phyloP scores from a whole-genome alignment of 2,329 filamentous ascomycete species.

The Aspergillus niger region DNA sequence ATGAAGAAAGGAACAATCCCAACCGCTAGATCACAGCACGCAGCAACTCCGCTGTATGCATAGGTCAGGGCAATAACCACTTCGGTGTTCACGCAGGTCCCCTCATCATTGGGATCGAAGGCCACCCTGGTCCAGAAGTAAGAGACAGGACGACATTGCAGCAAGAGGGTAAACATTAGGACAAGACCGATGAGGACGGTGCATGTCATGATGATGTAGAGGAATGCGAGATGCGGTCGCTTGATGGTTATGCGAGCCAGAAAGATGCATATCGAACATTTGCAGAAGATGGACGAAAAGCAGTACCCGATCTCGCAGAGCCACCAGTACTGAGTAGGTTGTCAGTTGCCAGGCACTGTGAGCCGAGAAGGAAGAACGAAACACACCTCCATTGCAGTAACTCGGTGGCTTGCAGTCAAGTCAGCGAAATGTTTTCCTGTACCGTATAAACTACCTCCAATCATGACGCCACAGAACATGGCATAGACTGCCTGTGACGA shows the following conservation, averaged over 20 bases:
- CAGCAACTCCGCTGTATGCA: slow-evolving; percentile 30
- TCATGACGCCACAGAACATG: slow-evolving; percentile 28
- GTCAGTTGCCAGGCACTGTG: not conserved
- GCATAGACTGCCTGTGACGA: slow-evolving; percentile 20
- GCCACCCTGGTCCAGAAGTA: slow-evolving; percentile 49
- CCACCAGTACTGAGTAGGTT: slow-evolving; percentile 46
- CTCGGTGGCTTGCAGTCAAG: slow-evolving; percentile 19
- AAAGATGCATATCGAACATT: slow-evolving; percentile 56
- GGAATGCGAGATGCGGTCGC: slow-evolving; percentile 48
- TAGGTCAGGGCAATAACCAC: slow-evolving; percentile 30
- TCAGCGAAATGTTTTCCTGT: slow-evolving; percentile 27
- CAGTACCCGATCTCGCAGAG: slow-evolving; percentile 56
- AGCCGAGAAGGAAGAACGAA: not conserved
- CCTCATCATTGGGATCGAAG: slow-evolving; percentile 27
- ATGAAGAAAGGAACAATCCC: slow-evolving; percentile 46
- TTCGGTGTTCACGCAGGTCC: slow-evolving; percentile 44
- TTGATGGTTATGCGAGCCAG: slow-evolving; percentile 52
- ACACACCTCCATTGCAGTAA: slow-evolving; percentile 27
- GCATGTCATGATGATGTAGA: slow-evolving; percentile 48
- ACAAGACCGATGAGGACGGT: slow-evolving; percentile 47
- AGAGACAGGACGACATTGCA: slow-evolving; percentile 53
- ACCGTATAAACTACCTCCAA: slow-evolving; percentile 29
- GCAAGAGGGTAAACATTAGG: slow-evolving; percentile 52
- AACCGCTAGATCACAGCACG: slow-evolving; percentile 52
- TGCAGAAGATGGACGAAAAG: slow-evolving; percentile 49